Percentiles rank a stretch among this genome's conserved stretches.
phyloP scores from a whole-genome alignment of 2,329 filamentous ascomycete species.

The Ceratocystis albifundus region DNA sequence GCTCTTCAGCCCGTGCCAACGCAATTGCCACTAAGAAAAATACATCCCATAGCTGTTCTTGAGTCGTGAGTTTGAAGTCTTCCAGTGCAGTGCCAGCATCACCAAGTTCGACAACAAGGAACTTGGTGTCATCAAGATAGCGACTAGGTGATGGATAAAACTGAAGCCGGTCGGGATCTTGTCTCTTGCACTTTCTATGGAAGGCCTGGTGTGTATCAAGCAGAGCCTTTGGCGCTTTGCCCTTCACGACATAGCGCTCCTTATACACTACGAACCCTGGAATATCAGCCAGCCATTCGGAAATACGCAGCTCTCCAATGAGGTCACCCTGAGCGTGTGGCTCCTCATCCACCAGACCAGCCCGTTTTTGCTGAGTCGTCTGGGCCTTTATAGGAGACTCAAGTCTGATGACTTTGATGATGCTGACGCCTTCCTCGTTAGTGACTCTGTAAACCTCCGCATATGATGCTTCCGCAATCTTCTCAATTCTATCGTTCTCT shows the following conservation, averaged over 20 bases:
- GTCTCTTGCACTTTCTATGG: constrained; percentile 42
- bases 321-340: constrained; percentile 45
- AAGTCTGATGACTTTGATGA: constrained; percentile 53
- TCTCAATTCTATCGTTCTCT: constrained; percentile 42
- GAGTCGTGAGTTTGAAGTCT: constrained; percentile 40
- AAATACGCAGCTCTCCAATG: constrained; percentile 49
- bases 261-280: constrained; percentile 57
- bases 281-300: constrained; percentile 51
- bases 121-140: constrained; percentile 47
- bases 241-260: constrained; percentile 49
- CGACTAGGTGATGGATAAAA: constrained; percentile 52
- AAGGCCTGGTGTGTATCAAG: constrained; percentile 50
- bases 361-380: constrained; percentile 44
- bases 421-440: constrained; percentile 48
- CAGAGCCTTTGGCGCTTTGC: constrained; percentile 42
- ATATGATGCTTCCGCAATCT: constrained; percentile 56
- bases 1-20: constrained; percentile 46
- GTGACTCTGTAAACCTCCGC: constrained; percentile 54
- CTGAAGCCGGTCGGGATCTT: constrained; percentile 45
- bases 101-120: constrained; percentile 51
- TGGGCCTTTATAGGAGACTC: constrained; percentile 46
- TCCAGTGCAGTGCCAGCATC: constrained; percentile 51
- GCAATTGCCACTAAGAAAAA: constrained; percentile 51
- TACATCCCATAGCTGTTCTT: constrained; percentile 50
- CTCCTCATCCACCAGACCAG: constrained; percentile 47